Evolutionary conservation across 2,329 filamentous ascomycete genomes (phyloP).

Genomic region (Cordyceps fumosorosea): DNA sequence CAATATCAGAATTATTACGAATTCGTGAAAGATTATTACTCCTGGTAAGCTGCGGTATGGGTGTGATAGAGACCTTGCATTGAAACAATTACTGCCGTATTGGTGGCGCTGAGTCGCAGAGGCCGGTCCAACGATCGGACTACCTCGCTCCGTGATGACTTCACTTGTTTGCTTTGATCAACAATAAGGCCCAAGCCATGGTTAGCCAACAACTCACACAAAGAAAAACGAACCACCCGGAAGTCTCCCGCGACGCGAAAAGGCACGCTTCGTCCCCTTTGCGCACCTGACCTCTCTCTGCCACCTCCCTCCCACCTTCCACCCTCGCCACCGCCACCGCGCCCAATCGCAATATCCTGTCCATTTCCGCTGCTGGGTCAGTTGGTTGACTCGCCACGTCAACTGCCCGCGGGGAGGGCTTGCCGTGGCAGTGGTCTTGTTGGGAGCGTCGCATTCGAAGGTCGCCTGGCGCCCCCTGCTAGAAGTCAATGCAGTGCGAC

Average conservation of each 20-base stretch:
- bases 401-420: background rate
- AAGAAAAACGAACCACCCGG: background rate
- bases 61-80: background rate
- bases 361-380: conserved; percentile 10
- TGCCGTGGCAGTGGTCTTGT: background rate
- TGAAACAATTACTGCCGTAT: background rate
- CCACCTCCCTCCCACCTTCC: background rate
- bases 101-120: background rate
- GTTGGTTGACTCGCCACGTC: conserved; percentile 11
- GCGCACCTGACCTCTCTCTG: conserved; percentile 2
- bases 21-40: background rate
- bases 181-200: too few species aligned
- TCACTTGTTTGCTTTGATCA: background rate
- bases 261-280: too few species aligned
- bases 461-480: background rate
- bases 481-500: too few species aligned
- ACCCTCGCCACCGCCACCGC: background rate
- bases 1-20: background rate
- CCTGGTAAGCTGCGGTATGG: background rate
- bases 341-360: background rate
- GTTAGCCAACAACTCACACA: too few species aligned
- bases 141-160: too few species aligned
- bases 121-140: background rate
- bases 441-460: background rate
- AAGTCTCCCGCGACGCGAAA: background rate